Evolutionary conservation across 164 flowering plant genomes (phyloP).

Genomic region (Magnolia officinalis): DNA sequence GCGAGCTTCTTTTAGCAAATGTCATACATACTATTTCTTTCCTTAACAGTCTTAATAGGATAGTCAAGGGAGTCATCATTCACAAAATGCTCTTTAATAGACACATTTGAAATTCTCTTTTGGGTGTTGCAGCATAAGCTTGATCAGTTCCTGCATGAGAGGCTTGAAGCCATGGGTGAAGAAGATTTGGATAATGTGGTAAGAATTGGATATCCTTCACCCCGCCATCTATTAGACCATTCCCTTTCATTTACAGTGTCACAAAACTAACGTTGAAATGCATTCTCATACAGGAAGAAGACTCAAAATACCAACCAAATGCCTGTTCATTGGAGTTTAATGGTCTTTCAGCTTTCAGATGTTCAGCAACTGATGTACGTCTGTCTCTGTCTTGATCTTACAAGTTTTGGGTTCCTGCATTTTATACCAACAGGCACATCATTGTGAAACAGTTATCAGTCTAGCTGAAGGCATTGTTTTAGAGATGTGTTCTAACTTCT

Average conservation of each 20-base stretch:
- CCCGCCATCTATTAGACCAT: not conserved
- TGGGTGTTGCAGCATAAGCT: not conserved
- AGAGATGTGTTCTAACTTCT: too few species aligned
- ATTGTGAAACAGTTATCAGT: too few species aligned
- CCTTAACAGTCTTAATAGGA: too few species aligned
- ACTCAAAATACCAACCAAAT: not conserved
- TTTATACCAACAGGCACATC: not conserved
- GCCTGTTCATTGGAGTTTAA: not conserved
- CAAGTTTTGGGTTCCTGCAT: not conserved
- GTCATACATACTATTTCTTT: too few species aligned
- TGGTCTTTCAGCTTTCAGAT: not conserved
- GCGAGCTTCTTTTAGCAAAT: too few species aligned
- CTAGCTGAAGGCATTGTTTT: too few species aligned
- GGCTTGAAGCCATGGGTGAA: constrained; percentile 33
- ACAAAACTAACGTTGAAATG: not conserved
- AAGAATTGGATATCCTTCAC: not conserved
- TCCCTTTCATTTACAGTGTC: not conserved
- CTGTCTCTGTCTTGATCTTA: not conserved
- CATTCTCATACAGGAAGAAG: not conserved
- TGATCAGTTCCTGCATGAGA: constrained; percentile 7
- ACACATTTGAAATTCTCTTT: too few species aligned
- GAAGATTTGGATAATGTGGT: not conserved
- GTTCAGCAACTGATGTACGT: not conserved
- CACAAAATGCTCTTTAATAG: too few species aligned
- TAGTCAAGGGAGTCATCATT: too few species aligned